Percentiles rank a stretch among this genome's conserved stretches.
These are phyloP conservation scores for Phytophthora multivora DNA, from an alignment of 352 stramenopile species.

Conservation along the genomic window DNA sequence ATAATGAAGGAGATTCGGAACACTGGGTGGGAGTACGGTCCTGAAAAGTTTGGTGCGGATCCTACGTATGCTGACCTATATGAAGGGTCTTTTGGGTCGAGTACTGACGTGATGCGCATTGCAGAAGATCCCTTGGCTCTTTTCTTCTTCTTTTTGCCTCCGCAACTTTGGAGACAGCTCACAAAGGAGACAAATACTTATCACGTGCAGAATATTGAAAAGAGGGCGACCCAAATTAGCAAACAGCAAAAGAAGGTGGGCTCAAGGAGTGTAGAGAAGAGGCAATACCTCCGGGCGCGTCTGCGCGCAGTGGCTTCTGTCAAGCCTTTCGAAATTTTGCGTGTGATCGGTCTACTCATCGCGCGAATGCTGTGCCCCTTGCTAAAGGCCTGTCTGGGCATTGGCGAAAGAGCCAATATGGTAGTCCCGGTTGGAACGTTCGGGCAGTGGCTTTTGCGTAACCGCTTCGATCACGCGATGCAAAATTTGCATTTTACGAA, in stretches of 20 bases:
- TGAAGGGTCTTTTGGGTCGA: not conserved
- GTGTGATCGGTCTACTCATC: not conserved
- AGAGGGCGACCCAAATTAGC: not conserved
- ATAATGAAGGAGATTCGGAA: not conserved
- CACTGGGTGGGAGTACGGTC: not conserved
- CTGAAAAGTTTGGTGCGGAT: not conserved
- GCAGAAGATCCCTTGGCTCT: not conserved
- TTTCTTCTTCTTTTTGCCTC: conserved; percentile 1
- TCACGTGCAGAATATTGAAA: not conserved
- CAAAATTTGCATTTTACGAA: conserved; percentile 4
- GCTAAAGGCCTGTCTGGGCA: not conserved
- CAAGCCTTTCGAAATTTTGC: not conserved
- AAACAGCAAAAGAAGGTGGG: not conserved
- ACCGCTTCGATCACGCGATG: conserved; percentile 2
- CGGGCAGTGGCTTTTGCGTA: not conserved
- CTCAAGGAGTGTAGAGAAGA: not conserved
- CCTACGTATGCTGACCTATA: not conserved
- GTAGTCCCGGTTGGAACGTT: not conserved
- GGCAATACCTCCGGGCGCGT: not conserved
- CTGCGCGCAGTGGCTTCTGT: not conserved
- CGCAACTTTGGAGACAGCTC: not conserved
- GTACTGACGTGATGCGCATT: not conserved
- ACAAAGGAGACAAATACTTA: not conserved
- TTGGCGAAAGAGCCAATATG: not conserved
- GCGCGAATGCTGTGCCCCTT: not conserved